Evolutionary conservation across 495 filamentous ascomycete species (phyloP).

Genomic region (Lophiotrema nucula): DNA sequence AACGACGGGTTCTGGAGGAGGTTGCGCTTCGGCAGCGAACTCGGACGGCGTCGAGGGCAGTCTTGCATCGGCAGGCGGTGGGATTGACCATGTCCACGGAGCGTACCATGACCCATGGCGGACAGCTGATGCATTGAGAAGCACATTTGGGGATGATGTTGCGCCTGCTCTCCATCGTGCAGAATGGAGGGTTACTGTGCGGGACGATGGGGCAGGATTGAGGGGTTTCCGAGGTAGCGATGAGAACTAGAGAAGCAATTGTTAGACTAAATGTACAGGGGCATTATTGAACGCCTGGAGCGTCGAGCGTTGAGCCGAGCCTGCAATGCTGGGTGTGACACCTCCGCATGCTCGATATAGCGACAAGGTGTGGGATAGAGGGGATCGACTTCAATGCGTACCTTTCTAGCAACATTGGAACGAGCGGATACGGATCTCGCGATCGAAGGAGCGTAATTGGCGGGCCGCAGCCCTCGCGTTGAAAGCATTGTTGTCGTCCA

Average conservation of each 20-base stretch:
- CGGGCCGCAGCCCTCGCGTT: slow-evolving; percentile 31
- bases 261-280: no score
- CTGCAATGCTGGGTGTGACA: no score
- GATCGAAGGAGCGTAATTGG: not conserved
- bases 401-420: slow-evolving; percentile 19
- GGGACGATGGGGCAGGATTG: not conserved
- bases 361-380: no score
- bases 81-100: slow-evolving; percentile 17
- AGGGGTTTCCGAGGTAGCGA: not conserved
- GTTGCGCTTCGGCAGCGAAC: not conserved
- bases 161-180: slow-evolving; percentile 16
- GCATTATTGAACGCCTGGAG: no score
- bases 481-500: slow-evolving; percentile 32
- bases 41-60: slow-evolving; percentile 3
- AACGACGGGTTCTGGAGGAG: slow-evolving; percentile 1
- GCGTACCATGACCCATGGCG: slow-evolving; percentile 30
- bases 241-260: slow-evolving; percentile 26
- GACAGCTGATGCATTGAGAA: slow-evolving; percentile 3
- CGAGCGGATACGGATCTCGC: slow-evolving; percentile 7
- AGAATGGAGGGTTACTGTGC: slow-evolving; percentile 5
- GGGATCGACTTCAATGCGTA: no score
- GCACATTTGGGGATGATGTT: not conserved
- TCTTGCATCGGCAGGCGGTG: not conserved
- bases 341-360: no score
- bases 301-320: no score